Conservation (phyloP, 2,329 filamentous ascomycete species). For the Curvularia lunata region DNA sequence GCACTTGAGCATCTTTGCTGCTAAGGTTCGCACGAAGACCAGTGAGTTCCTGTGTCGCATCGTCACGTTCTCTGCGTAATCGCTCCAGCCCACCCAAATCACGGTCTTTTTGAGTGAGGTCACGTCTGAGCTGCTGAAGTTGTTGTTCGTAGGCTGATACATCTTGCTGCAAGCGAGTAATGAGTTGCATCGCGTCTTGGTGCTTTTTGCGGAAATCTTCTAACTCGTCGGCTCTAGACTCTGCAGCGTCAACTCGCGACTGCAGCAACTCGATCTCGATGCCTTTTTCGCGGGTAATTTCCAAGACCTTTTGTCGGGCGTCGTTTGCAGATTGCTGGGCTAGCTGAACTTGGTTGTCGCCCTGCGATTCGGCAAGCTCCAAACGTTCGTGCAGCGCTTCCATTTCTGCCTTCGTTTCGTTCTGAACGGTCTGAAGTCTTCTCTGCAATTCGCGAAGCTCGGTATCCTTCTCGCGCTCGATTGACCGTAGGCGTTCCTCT, state of each 20-base stretch:
- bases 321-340: conserved; percentile 51
- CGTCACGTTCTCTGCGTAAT: conserved; percentile 41
- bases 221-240: conserved; percentile 45
- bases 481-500: conserved; percentile 40
- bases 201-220: conserved; percentile 47
- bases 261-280: conserved; percentile 48
- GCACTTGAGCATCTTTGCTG: conserved; percentile 40
- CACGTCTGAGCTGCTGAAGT: conserved; percentile 40
- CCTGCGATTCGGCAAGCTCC: conserved; percentile 49
- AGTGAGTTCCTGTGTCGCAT: conserved; percentile 42
- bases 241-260: conserved; percentile 44
- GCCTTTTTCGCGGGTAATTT: conserved; percentile 47
- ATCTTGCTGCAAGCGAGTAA: conserved; percentile 40
- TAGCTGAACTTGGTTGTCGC: conserved; percentile 50
- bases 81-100: conserved; percentile 38
- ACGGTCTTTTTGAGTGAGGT: conserved; percentile 38
- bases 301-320: conserved; percentile 47
- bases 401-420: conserved; percentile 50
- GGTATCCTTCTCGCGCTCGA: conserved; percentile 47
- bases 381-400: conserved; percentile 51
- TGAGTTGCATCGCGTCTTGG: conserved; percentile 44
- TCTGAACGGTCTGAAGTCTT: conserved; percentile 38
- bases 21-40: conserved; percentile 38
- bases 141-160: conserved; percentile 41
- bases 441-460: conserved; percentile 47